Conservation (phyloP, 208 protist species). For the Balamuthia mandrillaris region DNA sequence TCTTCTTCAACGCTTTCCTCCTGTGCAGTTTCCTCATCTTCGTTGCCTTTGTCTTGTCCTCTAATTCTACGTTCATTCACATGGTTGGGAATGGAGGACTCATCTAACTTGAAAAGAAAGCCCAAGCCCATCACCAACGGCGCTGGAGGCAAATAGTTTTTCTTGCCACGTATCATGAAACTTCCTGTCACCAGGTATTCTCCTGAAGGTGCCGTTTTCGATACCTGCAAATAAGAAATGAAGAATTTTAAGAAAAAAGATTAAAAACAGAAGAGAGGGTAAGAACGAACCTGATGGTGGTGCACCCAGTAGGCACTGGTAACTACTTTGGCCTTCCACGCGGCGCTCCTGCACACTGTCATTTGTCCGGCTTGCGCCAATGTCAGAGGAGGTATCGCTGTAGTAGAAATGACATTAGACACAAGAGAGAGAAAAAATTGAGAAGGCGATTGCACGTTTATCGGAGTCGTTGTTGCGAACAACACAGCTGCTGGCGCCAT, state of each 20-base stretch:
- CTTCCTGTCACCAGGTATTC: slow-evolving; percentile 80
- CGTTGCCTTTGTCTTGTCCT: background rate
- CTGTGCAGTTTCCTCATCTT: background rate
- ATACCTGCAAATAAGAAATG: slow-evolving; percentile 64
- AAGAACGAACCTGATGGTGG: slow-evolving; percentile 70
- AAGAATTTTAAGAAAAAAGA: background rate
- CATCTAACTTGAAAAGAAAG: slow-evolving; percentile 66
- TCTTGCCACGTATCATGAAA: slow-evolving; percentile 86
- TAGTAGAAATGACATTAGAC: background rate
- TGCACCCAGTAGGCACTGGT: slow-evolving; percentile 92
- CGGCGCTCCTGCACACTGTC: slow-evolving; percentile 84
- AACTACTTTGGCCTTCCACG: slow-evolving; percentile 87
- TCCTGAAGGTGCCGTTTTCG: slow-evolving; percentile 83
- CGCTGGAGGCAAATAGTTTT: slow-evolving; percentile 79
- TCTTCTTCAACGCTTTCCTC: background rate
- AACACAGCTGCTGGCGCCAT: slow-evolving; percentile 78
- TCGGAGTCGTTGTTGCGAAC: background rate
- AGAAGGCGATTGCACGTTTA: background rate
- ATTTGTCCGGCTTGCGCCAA: slow-evolving; percentile 68
- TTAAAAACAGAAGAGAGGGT: background rate
- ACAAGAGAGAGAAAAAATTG: background rate
- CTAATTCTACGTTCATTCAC: background rate
- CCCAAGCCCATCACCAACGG: slow-evolving; percentile 73
- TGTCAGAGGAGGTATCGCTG: slow-evolving; percentile 46
- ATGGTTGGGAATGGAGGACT: background rate